phyloP scores from a whole-genome alignment of 2,329 filamentous ascomycete species.

The Aspergillus fumigatus region DNA sequence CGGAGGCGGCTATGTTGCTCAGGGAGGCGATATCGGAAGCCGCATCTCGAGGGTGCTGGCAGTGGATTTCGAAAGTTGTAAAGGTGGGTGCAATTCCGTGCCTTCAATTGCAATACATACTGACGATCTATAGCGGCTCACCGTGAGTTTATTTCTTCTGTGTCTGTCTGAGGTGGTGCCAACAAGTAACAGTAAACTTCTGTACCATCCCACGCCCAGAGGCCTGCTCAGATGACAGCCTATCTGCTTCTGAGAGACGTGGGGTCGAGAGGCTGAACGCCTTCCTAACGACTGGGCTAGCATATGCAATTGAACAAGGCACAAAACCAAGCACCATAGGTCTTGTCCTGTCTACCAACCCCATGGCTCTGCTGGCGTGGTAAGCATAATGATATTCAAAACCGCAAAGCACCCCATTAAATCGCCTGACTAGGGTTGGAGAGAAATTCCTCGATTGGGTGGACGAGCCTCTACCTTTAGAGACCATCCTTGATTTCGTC shows the following conservation, averaged over 20 bases:
- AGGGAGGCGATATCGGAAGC: conserved; percentile 31
- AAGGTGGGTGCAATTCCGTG: conserved; percentile 16
- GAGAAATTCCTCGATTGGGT: conserved; percentile 38
- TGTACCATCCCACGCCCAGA: conserved; percentile 20
- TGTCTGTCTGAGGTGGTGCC: neutral
- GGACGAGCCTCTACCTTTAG: conserved; percentile 26
- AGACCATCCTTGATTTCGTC: conserved; percentile 31
- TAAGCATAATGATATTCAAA: conserved; percentile 5
- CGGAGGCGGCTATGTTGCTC: conserved; percentile 25
- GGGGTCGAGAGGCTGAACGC: conserved; percentile 21
- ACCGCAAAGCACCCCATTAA: neutral
- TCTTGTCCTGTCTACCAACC: conserved; percentile 28
- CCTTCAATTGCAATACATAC: neutral
- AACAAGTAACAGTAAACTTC: conserved; percentile 24
- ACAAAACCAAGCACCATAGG: conserved; percentile 33
- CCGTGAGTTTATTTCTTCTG: conserved; percentile 14
- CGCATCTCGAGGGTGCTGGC: conserved; percentile 20
- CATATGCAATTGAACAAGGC: conserved; percentile 27
- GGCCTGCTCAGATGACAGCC: conserved; percentile 16
- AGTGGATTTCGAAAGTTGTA: conserved; percentile 25
- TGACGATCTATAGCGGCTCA: conserved; percentile 22
- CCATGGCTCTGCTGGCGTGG: conserved; percentile 31
- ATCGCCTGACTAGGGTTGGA: conserved; percentile 29
- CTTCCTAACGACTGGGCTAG: conserved; percentile 18
- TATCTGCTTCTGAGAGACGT: conserved; percentile 23